Evolutionary conservation across 2,329 filamentous ascomycete genomes (phyloP).

Genomic region (Talaromyces amestolkiae): DNA sequence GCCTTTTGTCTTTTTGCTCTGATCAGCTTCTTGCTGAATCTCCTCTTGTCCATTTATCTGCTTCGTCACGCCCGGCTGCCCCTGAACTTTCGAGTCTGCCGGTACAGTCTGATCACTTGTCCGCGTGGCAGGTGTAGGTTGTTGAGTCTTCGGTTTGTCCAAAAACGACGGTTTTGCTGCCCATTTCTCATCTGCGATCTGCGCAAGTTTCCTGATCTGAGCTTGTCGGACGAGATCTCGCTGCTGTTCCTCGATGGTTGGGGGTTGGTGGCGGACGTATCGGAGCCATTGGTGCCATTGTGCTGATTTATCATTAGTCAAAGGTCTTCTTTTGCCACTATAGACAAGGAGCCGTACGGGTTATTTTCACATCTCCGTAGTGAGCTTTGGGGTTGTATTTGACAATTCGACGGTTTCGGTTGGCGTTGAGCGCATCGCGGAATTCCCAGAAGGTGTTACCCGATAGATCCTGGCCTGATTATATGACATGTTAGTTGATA

Average conservation of each 20-base stretch:
- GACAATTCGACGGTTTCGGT: conserved; percentile 58
- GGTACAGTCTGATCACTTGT: conserved; percentile 42
- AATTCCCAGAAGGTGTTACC: conserved; percentile 69
- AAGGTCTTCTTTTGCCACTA: background rate
- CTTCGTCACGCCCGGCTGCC: conserved; percentile 28
- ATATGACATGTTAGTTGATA: background rate
- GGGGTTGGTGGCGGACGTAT: conserved; percentile 57
- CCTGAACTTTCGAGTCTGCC: conserved; percentile 30
- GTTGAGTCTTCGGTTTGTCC: conserved; percentile 53
- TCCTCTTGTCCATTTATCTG: conserved; percentile 33
- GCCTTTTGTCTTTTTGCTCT: conserved; percentile 33
- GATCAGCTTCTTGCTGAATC: conserved; percentile 22
- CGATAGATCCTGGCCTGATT: conserved; percentile 57
- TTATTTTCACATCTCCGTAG: conserved; percentile 59
- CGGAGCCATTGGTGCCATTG: conserved; percentile 70
- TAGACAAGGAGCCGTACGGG: conserved; percentile 45
- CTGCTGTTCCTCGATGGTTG: conserved; percentile 58
- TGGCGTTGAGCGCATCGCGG: conserved; percentile 55
- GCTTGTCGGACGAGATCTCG: conserved; percentile 56
- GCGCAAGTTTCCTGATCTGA: conserved; percentile 60
- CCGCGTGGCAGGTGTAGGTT: conserved; percentile 47
- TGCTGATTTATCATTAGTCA: conserved; percentile 38
- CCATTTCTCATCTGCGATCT: conserved; percentile 61
- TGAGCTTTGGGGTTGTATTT: conserved; percentile 54
- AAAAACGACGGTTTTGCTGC: conserved; percentile 58